phyloP scores from a whole-genome alignment of 2,329 filamentous ascomycete genomes.

The Talaromyces sp. region DNA sequence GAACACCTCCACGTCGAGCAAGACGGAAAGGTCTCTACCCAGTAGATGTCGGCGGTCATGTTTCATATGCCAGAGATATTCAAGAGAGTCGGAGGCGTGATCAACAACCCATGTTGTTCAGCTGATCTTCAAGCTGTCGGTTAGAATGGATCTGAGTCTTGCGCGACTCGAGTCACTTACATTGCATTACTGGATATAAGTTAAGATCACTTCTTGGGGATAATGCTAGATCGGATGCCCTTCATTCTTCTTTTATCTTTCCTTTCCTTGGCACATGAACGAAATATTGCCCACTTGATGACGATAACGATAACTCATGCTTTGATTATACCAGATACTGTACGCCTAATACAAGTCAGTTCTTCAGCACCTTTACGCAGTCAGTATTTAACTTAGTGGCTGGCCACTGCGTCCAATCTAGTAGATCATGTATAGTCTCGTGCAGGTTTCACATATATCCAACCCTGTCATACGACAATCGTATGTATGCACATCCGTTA shows the following conservation, averaged over 20 bases:
- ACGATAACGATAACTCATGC: constrained; percentile 13
- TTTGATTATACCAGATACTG: constrained; percentile 17
- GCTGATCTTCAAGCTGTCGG: background rate
- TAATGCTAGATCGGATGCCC: background rate
- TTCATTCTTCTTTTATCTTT: background rate
- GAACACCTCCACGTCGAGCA: constrained; percentile 75
- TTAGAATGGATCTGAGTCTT: background rate
- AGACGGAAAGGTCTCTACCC: constrained; percentile 59
- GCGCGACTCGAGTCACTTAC: background rate
- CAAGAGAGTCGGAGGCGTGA: background rate
- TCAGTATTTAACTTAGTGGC: background rate
- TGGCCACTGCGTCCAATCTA: background rate
- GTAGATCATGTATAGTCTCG: background rate
- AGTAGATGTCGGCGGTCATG: background rate
- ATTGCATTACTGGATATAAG: background rate
- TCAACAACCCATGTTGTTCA: background rate
- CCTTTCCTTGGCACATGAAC: background rate
- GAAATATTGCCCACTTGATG: background rate
- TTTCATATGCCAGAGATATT: background rate
- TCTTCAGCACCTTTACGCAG: background rate
- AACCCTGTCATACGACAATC: background rate
- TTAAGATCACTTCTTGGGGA: too few species aligned
- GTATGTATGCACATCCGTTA: too few species aligned
- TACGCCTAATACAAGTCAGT: constrained; percentile 11
- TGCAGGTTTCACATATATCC: background rate